Percentiles rank a stretch among this genome's conserved stretches.
These are phyloP conservation scores for Vigna mungo DNA, from an alignment of 306 rosid genomes.

Conservation along the genomic window DNA sequence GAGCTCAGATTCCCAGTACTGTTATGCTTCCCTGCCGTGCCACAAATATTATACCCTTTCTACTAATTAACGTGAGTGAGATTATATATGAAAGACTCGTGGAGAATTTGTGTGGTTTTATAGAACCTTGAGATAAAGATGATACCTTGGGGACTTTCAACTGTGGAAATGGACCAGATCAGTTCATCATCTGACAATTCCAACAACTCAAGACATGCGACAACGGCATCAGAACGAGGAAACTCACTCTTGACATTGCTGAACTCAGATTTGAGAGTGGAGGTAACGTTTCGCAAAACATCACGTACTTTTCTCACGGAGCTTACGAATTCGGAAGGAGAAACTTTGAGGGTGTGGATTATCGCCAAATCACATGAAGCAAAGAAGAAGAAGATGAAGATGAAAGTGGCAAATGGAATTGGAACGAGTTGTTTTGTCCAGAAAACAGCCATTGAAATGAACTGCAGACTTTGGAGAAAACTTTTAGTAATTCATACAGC, in stretches of 20 bases:
- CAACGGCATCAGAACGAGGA: constrained; percentile 65
- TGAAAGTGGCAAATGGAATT: too few species aligned
- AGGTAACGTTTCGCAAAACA: constrained; percentile 44
- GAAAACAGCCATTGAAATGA: background rate
- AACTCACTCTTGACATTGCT: constrained; percentile 34
- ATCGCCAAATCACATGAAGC: background rate
- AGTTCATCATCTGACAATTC: constrained; percentile 62
- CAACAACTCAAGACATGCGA: constrained; percentile 73
- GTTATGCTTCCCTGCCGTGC: constrained; percentile 60
- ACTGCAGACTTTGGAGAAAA: background rate
- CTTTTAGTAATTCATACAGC: too few species aligned
- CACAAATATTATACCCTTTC: background rate
- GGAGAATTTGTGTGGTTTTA: background rate
- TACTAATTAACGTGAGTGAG: too few species aligned
- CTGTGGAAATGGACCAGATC: constrained; percentile 63
- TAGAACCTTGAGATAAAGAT: background rate
- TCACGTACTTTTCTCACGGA: constrained; percentile 45
- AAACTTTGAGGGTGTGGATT: constrained; percentile 47
- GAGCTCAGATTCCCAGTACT: constrained; percentile 69
- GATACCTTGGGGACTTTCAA: constrained; percentile 59
- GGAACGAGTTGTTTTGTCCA: background rate
- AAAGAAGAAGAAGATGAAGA: background rate
- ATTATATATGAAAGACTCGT: too few species aligned
- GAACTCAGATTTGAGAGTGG: constrained; percentile 51
- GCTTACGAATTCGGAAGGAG: constrained; percentile 50